These are phyloP conservation scores for Cutaneotrichosporon sp. DNA, from an alignment of 1,284 basidiomycete genomes.

Conservation along the genomic window DNA sequence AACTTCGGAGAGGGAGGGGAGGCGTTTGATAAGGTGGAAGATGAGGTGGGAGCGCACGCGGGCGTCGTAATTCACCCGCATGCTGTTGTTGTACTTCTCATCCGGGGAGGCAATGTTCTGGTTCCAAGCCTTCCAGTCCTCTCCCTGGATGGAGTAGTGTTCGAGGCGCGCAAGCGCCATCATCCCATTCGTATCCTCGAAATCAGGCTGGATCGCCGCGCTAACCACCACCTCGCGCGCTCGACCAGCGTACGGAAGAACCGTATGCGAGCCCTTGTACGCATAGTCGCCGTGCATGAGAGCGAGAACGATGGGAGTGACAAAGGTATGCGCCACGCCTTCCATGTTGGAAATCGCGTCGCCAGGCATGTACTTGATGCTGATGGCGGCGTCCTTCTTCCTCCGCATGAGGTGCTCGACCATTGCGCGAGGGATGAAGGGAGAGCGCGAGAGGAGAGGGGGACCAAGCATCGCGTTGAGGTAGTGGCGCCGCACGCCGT, in stretches of 20 bases:
- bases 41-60: slow-evolving; percentile 12
- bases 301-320: slow-evolving; percentile 27
- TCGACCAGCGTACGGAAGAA: slow-evolving; percentile 9
- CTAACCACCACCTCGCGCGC: slow-evolving; percentile 27
- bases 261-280: slow-evolving; percentile 17
- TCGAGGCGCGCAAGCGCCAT: slow-evolving; percentile 16
- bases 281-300: slow-evolving; percentile 33
- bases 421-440: slow-evolving; percentile 14
- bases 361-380: slow-evolving; percentile 27
- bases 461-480: neutral
- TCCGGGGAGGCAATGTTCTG: neutral
- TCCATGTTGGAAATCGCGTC: slow-evolving; percentile 34
- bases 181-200: slow-evolving; percentile 30
- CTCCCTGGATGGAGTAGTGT: neutral
- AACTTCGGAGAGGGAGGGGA: slow-evolving; percentile 1
- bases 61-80: slow-evolving; percentile 8
- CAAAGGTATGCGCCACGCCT: slow-evolving; percentile 33
- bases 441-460: slow-evolving; percentile 10
- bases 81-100: neutral
- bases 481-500: neutral
- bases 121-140: neutral
- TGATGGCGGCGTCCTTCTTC: slow-evolving; percentile 33
- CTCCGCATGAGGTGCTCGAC: slow-evolving; percentile 33
- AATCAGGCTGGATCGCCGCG: slow-evolving; percentile 34
- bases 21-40: slow-evolving; percentile 8